Percentiles rank a stretch among this genome's conserved stretches.
Conservation (phyloP, 345 rosid species). For the Limnanthes douglasii region DNA sequence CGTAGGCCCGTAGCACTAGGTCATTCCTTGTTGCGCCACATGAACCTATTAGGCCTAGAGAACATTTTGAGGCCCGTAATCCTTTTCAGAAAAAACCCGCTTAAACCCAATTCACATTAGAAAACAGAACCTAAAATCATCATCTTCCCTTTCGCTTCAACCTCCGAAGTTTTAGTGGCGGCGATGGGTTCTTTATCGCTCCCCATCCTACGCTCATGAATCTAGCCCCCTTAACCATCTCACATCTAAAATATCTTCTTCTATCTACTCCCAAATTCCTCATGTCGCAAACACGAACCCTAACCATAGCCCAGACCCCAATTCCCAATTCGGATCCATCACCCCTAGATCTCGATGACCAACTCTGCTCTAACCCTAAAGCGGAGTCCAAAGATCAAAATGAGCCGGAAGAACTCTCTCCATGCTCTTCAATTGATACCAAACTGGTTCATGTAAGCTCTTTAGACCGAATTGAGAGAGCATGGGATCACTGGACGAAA, state of each 20-base stretch:
- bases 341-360: constrained; percentile 18
- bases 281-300: constrained; percentile 22
- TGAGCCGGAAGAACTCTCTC: not conserved
- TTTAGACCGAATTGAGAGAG: constrained; percentile 33
- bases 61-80: no score
- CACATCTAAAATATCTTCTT: constrained; percentile 7
- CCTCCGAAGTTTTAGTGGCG: constrained; percentile 28
- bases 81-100: no score
- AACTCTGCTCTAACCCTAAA: constrained; percentile 15
- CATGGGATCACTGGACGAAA: constrained; percentile 78
- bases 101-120: no score
- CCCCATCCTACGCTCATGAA: constrained; percentile 36
- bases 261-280: constrained; percentile 1
- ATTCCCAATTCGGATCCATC: constrained; percentile 11
- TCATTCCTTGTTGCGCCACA: no score
- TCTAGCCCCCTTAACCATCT: constrained; percentile 9
- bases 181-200: constrained; percentile 28
- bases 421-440: constrained; percentile 7
- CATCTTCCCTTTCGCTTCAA: not conserved
- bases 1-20: no score
- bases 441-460: constrained; percentile 7
- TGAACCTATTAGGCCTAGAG: no score
- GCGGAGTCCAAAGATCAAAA: constrained; percentile 5
- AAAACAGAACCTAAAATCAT: not conserved
- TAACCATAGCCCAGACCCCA: constrained; percentile 14